Evolutionary conservation across 306 rosid species (phyloP).

Genomic region (Leucaena leucocephala): DNA sequence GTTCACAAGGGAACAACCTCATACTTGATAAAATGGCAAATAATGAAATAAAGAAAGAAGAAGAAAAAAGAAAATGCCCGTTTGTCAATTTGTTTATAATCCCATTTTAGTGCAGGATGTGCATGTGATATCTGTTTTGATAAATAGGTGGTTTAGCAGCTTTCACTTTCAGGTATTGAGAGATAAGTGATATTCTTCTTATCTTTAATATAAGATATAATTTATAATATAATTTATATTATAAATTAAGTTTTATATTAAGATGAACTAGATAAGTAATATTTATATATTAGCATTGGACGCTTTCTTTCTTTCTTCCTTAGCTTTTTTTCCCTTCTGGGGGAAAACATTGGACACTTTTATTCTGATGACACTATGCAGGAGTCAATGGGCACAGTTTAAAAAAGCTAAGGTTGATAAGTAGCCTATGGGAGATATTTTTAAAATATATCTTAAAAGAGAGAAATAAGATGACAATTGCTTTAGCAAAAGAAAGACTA

Average conservation of each 20-base stretch:
- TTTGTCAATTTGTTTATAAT: neutral
- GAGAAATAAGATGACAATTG: too few relatives aligned
- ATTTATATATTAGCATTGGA: neutral
- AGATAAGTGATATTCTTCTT: neutral
- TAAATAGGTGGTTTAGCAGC: neutral
- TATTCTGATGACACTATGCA: neutral
- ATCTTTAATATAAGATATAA: too few relatives aligned
- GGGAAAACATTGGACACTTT: neutral
- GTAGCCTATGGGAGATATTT: too few relatives aligned
- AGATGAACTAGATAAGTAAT: too few relatives aligned
- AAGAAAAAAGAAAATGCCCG: neutral
- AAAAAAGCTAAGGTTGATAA: too few relatives aligned
- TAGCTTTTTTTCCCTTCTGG: neutral
- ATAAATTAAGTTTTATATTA: too few relatives aligned
- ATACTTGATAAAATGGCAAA: neutral
- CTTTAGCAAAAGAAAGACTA: too few relatives aligned
- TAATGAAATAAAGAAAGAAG: neutral
- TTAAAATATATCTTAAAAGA: too few relatives aligned
- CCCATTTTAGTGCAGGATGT: neutral
- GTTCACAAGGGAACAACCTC: neutral
- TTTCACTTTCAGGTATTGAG: neutral
- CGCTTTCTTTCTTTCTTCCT: neutral
- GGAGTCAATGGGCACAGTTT: neutral
- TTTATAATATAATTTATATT: too few relatives aligned
- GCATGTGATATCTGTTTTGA: neutral